A percentile compares a stretch with the other conserved stretches of the same genome.
phyloP scores from a whole-genome alignment of 306 rosid genomes.

The Leucaena leucocephala region DNA sequence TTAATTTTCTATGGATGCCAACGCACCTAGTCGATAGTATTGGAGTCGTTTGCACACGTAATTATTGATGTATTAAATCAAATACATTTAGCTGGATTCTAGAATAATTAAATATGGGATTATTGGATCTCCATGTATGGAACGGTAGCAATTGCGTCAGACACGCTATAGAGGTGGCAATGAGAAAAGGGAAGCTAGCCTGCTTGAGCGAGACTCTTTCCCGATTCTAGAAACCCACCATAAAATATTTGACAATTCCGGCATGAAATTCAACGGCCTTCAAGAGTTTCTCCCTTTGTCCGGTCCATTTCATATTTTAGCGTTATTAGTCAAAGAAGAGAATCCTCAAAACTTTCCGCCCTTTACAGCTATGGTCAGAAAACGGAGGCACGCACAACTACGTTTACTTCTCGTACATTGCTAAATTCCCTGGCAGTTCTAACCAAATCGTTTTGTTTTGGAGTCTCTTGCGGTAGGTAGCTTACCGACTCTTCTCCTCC shows the following conservation, averaged over 20 bases:
- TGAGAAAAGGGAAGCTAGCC: background rate
- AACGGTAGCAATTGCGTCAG: slow-evolving; percentile 1
- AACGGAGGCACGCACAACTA: slow-evolving; percentile 12
- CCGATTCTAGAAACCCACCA: background rate
- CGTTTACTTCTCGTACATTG: background rate
- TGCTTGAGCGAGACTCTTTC: slow-evolving; percentile 9
- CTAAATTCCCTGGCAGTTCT: background rate
- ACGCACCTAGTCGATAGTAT: no score
- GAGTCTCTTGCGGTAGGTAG: slow-evolving; percentile 23
- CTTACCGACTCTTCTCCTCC: background rate
- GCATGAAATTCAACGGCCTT: slow-evolving; percentile 13
- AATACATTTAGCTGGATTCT: background rate
- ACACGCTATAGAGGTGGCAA: background rate
- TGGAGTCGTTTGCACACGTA: background rate
- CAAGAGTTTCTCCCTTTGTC: background rate
- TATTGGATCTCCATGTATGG: background rate
- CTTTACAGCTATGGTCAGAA: slow-evolving; percentile 32
- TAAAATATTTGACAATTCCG: background rate
- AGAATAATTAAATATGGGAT: background rate
- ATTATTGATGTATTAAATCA: background rate
- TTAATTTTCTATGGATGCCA: no score
- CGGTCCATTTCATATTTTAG: background rate
- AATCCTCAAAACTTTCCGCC: background rate
- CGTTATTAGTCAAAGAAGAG: slow-evolving; percentile 24
- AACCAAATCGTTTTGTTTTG: background rate